phyloP scores from a whole-genome alignment of 768 basidiomycete species.

The Lactarius quietus region DNA sequence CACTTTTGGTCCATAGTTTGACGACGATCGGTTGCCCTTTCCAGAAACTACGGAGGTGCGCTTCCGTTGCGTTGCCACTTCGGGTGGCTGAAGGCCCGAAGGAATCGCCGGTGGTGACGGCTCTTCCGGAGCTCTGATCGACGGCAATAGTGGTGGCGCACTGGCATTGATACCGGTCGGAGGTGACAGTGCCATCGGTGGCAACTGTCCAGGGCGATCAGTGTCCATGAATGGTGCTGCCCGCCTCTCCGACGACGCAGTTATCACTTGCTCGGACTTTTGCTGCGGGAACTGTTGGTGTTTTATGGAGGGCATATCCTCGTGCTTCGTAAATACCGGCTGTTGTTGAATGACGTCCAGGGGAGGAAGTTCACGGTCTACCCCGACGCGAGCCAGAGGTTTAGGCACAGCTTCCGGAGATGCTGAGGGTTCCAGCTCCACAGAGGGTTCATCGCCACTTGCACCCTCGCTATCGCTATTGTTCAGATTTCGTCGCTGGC shows the following conservation, averaged over 20 bases:
- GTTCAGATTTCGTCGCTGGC: slow-evolving; percentile 38
- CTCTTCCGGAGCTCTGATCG: slow-evolving; percentile 27
- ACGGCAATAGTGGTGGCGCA: slow-evolving; percentile 28
- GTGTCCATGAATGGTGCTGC: slow-evolving; percentile 19
- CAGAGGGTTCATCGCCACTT: slow-evolving; percentile 55
- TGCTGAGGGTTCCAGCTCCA: slow-evolving; percentile 47
- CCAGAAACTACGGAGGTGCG: slow-evolving; percentile 59
- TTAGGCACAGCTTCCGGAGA: slow-evolving; percentile 45
- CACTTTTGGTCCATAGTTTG: slow-evolving; percentile 76
- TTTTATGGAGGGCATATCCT: slow-evolving; percentile 15
- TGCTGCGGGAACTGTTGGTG: slow-evolving; percentile 20
- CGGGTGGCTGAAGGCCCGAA: slow-evolving; percentile 28
- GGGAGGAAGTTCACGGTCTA: slow-evolving; percentile 26
- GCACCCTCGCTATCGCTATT: slow-evolving; percentile 47
- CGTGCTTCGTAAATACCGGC: slow-evolving; percentile 8
- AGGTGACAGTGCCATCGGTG: slow-evolving; percentile 24
- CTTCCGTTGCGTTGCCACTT: slow-evolving; percentile 39
- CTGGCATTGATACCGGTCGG: slow-evolving; percentile 18
- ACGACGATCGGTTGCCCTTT: slow-evolving; percentile 52
- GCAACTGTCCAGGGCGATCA: slow-evolving; percentile 22
- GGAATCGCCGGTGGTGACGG: slow-evolving; percentile 36
- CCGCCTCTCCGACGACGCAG: slow-evolving; percentile 21
- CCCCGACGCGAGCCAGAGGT: slow-evolving; percentile 27
- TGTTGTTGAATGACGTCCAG: slow-evolving; percentile 16
- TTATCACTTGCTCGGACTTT: slow-evolving; percentile 27